Conservation (phyloP, 2,329 filamentous ascomycete species). For the Drechslerella dactyloides region DNA sequence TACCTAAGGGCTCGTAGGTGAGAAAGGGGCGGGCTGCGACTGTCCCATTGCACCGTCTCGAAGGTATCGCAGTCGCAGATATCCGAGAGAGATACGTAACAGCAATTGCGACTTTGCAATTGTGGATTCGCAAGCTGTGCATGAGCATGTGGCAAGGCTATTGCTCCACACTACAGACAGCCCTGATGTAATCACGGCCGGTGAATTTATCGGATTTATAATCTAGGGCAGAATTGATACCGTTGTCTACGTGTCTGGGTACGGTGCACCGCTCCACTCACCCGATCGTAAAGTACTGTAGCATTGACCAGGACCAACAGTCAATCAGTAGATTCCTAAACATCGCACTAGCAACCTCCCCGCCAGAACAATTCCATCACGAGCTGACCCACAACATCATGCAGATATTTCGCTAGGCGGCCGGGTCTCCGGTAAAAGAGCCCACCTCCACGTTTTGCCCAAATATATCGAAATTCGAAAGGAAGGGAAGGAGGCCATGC, state of each 20-base stretch:
- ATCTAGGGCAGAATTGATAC: too few relatives aligned
- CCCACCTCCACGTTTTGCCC: slow-evolving; percentile 4
- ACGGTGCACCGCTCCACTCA: too few relatives aligned
- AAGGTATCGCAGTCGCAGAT: neutral
- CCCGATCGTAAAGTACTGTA: too few relatives aligned
- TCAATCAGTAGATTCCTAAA: too few relatives aligned
- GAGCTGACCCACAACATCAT: neutral
- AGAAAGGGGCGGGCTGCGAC: slow-evolving; percentile 2
- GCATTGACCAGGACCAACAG: too few relatives aligned
- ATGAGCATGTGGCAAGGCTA: too few relatives aligned
- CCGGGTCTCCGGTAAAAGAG: neutral
- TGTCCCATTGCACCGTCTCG: neutral
- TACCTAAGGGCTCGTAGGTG: neutral
- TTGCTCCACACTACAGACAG: neutral
- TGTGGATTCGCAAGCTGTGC: too few relatives aligned
- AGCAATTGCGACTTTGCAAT: neutral
- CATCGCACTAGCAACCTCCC: too few relatives aligned
- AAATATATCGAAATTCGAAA: neutral
- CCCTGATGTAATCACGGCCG: too few relatives aligned
- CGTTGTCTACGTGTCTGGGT: too few relatives aligned
- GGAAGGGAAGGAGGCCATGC: slow-evolving; percentile 1
- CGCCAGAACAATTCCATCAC: neutral
- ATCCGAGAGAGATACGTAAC: slow-evolving; percentile 1
- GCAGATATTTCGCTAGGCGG: slow-evolving; percentile 3
- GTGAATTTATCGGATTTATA: too few relatives aligned